Conservation (phyloP, 1,284 basidiomycete genomes). For the Ceratobasidium sp. region DNA sequence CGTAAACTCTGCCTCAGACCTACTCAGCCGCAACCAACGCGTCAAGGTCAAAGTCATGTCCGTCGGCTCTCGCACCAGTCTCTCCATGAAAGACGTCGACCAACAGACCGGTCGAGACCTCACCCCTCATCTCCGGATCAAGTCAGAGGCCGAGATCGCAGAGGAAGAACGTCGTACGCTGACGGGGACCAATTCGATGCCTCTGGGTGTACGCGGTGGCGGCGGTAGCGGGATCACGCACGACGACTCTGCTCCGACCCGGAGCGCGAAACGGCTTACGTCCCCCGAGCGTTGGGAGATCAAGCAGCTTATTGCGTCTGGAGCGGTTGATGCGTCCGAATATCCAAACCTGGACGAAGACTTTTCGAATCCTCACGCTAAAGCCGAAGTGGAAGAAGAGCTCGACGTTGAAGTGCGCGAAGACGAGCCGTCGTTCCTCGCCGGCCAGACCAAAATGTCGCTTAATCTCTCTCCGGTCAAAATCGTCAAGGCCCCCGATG, state of each 20-base stretch:
- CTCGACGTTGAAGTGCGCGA: slow-evolving; percentile 97
- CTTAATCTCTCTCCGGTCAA: slow-evolving; percentile 97
- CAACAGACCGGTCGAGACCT: slow-evolving; percentile 91
- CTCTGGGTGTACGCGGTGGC: slow-evolving; percentile 58
- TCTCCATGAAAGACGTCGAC: slow-evolving; percentile 99
- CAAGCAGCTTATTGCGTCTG: slow-evolving; percentile 97
- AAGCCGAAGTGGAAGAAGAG: slow-evolving; percentile 92
- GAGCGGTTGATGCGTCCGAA: slow-evolving; percentile 91
- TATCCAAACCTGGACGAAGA: slow-evolving; percentile 98
- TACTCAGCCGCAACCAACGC: slow-evolving; percentile 84
- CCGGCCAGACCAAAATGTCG: slow-evolving; percentile 95
- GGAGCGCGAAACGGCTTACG: slow-evolving; percentile 91
- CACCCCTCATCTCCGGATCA: slow-evolving; percentile 92
- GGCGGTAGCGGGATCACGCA: slow-evolving; percentile 64
- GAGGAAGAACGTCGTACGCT: slow-evolving; percentile 78
- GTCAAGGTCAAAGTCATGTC: slow-evolving; percentile 98
- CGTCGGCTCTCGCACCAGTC: slow-evolving; percentile 80
- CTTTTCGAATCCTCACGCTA: slow-evolving; percentile 79
- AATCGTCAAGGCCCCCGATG: slow-evolving; percentile 94
- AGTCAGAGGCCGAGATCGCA: slow-evolving; percentile 88
- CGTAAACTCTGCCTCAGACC: slow-evolving; percentile 87
- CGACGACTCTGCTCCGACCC: slow-evolving; percentile 60
- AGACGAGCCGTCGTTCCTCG: slow-evolving; percentile 95
- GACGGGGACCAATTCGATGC: slow-evolving; percentile 78
- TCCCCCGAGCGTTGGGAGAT: slow-evolving; percentile 99